Evolutionary conservation across 2,329 filamentous ascomycete genomes (phyloP).

Genomic region (Biscogniauxia sp.): DNA sequence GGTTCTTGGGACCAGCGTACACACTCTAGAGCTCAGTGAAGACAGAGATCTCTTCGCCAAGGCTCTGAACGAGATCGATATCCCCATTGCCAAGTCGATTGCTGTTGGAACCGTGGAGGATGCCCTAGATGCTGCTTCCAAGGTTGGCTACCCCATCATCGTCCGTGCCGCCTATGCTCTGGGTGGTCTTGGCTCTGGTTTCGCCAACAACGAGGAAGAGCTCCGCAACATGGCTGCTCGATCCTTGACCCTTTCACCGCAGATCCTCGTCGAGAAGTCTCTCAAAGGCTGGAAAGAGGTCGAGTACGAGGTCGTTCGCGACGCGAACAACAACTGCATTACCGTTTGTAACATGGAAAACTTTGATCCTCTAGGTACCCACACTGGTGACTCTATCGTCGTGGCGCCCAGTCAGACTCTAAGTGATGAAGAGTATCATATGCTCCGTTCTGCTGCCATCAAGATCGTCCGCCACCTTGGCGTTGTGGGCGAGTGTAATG

Average conservation of each 20-base stretch:
- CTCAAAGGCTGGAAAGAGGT: slow-evolving; percentile 99
- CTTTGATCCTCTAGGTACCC: slow-evolving; percentile 95
- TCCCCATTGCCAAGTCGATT: slow-evolving; percentile 94
- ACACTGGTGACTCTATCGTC: slow-evolving; percentile 98
- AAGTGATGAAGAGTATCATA: slow-evolving; percentile 98
- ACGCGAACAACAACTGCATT: slow-evolving; percentile 97
- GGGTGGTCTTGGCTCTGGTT: slow-evolving; percentile 92
- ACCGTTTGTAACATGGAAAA: slow-evolving; percentile 99
- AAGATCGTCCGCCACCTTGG: slow-evolving; percentile 97
- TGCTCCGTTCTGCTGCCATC: slow-evolving; percentile 95
- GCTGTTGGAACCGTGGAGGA: slow-evolving; percentile 90
- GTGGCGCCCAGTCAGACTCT: slow-evolving; percentile 96
- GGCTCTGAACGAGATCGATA: slow-evolving; percentile 94
- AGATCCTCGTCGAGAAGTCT: slow-evolving; percentile 97
- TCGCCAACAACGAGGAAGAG: slow-evolving; percentile 91
- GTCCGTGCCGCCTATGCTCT: slow-evolving; percentile 95
- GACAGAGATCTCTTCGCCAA: slow-evolving; percentile 95
- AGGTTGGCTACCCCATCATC: slow-evolving; percentile 95
- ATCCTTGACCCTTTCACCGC: slow-evolving; percentile 88
- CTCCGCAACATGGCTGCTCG: slow-evolving; percentile 89
- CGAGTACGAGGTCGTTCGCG: slow-evolving; percentile 96
- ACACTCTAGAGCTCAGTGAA: slow-evolving; percentile 90
- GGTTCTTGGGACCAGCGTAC: slow-evolving; percentile 91
- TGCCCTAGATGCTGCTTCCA: slow-evolving; percentile 80
- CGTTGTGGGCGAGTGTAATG: slow-evolving; percentile 97